A percentile compares a stretch with the other conserved stretches of the same genome.
Conservation (phyloP, 768 basidiomycete genomes). For the Symmetrospora coprosmae region DNA sequence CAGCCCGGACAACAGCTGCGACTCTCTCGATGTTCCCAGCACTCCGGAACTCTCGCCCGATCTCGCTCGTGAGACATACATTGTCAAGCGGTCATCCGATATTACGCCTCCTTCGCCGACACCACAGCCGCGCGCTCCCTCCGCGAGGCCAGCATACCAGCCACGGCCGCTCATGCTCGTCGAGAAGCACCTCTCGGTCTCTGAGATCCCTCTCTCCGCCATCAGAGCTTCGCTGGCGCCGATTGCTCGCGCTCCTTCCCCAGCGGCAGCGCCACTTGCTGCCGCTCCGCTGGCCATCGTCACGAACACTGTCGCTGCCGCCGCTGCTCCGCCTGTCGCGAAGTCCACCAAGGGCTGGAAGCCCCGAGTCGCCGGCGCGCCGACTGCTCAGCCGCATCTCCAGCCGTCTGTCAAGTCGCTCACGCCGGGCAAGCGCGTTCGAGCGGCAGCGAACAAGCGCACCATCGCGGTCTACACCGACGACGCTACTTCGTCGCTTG, state of each 20-base stretch:
- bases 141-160: background rate
- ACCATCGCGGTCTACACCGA: conserved; percentile 8
- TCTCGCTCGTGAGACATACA: background rate
- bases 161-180: conserved; percentile 7
- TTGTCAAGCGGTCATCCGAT: background rate
- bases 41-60: conserved; percentile 19
- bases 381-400: too few species aligned
- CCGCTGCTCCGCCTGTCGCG: background rate
- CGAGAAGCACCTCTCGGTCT: conserved; percentile 8
- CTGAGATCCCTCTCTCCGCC: too few species aligned
- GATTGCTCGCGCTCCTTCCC: too few species aligned
- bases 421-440: background rate
- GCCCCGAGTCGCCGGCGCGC: background rate
- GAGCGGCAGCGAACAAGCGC: conserved; percentile 1
- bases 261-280: too few species aligned
- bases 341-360: conserved; percentile 20
- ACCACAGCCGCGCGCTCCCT: background rate
- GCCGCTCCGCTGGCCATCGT: too few species aligned
- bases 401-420: conserved; percentile 3
- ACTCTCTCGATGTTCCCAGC: background rate
- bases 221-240: too few species aligned
- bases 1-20: too few species aligned
- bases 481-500: too few species aligned
- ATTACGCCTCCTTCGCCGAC: background rate
- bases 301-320: background rate